Evolutionary conservation across 2,329 filamentous ascomycete genomes (phyloP).

Genomic region (Phaeomoniella chlamydospora): DNA sequence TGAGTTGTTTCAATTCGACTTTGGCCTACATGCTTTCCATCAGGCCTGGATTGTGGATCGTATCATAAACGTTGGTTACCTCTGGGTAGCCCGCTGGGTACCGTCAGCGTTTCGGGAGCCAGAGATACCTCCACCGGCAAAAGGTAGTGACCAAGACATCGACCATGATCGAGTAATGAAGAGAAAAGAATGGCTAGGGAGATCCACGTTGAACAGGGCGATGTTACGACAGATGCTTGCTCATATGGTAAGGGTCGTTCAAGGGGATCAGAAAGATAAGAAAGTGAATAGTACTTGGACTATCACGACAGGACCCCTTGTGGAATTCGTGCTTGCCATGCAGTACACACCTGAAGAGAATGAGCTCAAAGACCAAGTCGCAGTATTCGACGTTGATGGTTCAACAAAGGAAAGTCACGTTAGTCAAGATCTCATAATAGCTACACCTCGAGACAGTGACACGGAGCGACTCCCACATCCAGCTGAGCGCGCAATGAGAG

Average conservation of each 20-base stretch:
- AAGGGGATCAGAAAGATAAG: no score
- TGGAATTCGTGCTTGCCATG: not conserved
- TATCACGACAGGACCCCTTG: not conserved
- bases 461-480: not conserved
- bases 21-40: no score
- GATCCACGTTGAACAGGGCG: no score
- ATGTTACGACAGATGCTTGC: no score
- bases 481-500: constrained; percentile 1
- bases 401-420: not conserved
- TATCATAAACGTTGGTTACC: constrained; percentile 1
- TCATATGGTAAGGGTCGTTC: no score
- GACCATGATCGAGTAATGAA: no score
- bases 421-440: not conserved
- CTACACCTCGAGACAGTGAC: not conserved
- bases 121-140: no score
- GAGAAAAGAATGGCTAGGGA: no score
- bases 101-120: no score
- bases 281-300: not conserved
- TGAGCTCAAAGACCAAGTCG: not conserved
- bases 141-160: no score
- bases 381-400: constrained; percentile 1
- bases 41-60: constrained; percentile 1
- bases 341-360: not conserved
- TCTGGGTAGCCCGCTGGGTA: constrained; percentile 1
- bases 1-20: no score